These are phyloP conservation scores for Mucor indicus DNA, from an alignment of 371 early-diverging fungal species.

Conservation along the genomic window DNA sequence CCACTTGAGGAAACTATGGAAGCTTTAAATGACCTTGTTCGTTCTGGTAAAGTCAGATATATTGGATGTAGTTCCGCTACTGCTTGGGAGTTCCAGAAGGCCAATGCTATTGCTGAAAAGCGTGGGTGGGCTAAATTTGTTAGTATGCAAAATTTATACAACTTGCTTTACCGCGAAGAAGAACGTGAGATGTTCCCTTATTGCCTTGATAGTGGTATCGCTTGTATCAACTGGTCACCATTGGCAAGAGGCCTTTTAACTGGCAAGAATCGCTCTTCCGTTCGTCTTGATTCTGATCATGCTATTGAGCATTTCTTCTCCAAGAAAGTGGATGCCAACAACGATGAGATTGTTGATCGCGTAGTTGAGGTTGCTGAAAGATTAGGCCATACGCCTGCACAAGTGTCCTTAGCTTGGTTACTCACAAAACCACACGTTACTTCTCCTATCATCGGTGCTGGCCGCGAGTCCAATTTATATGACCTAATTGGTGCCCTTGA, in stretches of 20 bases:
- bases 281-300: neutral
- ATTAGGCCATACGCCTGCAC: constrained; percentile 8
- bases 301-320: constrained; percentile 1
- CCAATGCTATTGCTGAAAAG: constrained; percentile 34
- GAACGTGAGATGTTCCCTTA: constrained; percentile 53
- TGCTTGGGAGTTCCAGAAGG: constrained; percentile 27
- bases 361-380: constrained; percentile 14
- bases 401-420: constrained; percentile 50
- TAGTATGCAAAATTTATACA: constrained; percentile 41
- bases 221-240: constrained; percentile 39
- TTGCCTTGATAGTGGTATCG: constrained; percentile 30
- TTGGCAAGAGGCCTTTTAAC: constrained; percentile 25
- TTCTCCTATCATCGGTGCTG: constrained; percentile 39
- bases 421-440: constrained; percentile 34
- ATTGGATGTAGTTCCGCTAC: too few relatives aligned
- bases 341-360: constrained; percentile 9
- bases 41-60: constrained; percentile 47
- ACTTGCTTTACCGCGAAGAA: constrained; percentile 50
- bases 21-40: constrained; percentile 52
- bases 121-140: constrained; percentile 47
- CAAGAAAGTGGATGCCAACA: constrained; percentile 6
- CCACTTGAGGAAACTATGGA: constrained; percentile 54
- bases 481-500: constrained; percentile 30
- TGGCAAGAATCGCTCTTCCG: constrained; percentile 8
- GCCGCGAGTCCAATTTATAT: constrained; percentile 24